Evolutionary conservation across 352 stramenopile species (phyloP), one percentile per base, ranked within the genome.

Genomic region (Pythium sukuiense): DNA sequence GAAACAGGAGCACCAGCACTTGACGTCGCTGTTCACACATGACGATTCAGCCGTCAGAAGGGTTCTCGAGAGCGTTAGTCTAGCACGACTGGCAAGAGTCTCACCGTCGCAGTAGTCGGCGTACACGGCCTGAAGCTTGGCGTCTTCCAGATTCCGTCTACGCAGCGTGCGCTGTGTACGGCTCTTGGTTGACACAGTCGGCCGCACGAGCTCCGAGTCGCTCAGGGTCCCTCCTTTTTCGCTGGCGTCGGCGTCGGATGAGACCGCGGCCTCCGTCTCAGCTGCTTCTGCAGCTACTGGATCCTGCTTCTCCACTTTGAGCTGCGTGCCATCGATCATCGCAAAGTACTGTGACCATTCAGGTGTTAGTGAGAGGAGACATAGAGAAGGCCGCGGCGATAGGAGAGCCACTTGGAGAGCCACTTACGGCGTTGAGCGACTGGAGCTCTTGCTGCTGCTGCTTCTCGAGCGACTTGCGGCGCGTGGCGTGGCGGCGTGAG

Each of bases 301-400:
- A 8, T 35, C 58, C 52, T 57, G 45, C 20, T 52, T 55, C 56
- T 74, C 67, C 0, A 74, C 67, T 41, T 48, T 59, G 41, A 74
- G 58, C n/a, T 74, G 49, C 2, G 67, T 74, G 57, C 69, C 18
- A 52, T 74, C 67, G 58, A 74, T 74, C 67, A 74, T 74, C 32
- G 61, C 62, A 54, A 74, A 74, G 54, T 74, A 74, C 67, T 74
- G 32, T 9, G 32, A 53, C 6, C 32, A 27, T 26, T 9, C 20
- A 35, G 5, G 32, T 35, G 8, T 35, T 35, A 35, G 32, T 35
- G 32, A 9, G 32, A 9, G 32, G 8, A 35, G 5, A 5, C 32
- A 24, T 24, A 24, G 20, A 24, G 5, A 35, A 35, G 32, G 32
- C 32, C 32, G 8, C 32, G 0, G 32, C 32, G 5, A 9, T 9